Conservation (phyloP, 2,329 filamentous ascomycete genomes). For the Hypoxylon sp. region DNA sequence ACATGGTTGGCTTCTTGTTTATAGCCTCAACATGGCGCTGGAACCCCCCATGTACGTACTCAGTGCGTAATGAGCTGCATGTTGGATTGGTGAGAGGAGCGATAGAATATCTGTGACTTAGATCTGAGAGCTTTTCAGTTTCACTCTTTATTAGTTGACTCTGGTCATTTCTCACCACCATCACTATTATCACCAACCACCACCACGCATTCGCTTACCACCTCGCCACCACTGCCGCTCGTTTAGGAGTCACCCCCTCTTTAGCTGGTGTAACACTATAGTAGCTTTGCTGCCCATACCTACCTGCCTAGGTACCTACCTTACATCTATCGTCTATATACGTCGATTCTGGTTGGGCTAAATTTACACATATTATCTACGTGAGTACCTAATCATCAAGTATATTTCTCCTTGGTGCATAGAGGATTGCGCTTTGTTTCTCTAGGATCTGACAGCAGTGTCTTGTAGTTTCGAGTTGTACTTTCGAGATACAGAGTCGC, state of each 20-base stretch:
- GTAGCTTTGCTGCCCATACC: too few species aligned
- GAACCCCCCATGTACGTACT: slow-evolving; percentile 25
- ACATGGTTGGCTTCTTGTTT: slow-evolving; percentile 22
- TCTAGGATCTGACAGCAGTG: slow-evolving; percentile 20
- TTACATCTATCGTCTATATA: too few species aligned
- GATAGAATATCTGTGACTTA: slow-evolving; percentile 6
- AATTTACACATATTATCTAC: slow-evolving; percentile 4
- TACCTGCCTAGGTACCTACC: too few species aligned
- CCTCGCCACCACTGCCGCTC: not conserved
- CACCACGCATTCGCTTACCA: slow-evolving; percentile 1
- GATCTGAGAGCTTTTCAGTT: slow-evolving; percentile 6
- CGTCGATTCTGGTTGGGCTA: slow-evolving; percentile 5
- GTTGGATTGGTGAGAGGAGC: too few species aligned
- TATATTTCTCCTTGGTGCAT: slow-evolving; percentile 12
- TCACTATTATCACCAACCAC: slow-evolving; percentile 1
- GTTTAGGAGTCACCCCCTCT: not conserved
- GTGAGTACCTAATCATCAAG: slow-evolving; percentile 14
- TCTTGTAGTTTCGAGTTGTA: slow-evolving; percentile 25
- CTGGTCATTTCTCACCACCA: not conserved
- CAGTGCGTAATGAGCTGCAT: too few species aligned
- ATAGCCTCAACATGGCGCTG: slow-evolving; percentile 23
- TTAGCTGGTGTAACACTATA: too few species aligned
- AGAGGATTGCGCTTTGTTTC: slow-evolving; percentile 14
- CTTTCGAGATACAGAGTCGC: slow-evolving; percentile 14
- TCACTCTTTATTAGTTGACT: slow-evolving; percentile 2